Evolutionary conservation across 1,284 basidiomycete genomes (phyloP).

Genomic region (Dichomitus squalens): DNA sequence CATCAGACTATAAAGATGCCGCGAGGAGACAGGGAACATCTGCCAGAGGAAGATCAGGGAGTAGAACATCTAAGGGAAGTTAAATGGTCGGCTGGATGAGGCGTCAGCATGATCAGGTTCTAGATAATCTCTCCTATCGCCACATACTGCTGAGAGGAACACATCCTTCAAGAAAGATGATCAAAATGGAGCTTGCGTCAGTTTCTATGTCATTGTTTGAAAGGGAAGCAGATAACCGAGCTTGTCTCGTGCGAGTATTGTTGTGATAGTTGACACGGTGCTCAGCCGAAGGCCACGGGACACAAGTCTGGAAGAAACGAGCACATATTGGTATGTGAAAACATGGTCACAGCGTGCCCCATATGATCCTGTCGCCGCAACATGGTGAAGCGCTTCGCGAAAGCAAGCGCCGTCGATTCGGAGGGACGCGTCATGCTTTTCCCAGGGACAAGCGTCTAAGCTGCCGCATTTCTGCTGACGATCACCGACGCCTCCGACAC

Average conservation of each 20-base stretch:
- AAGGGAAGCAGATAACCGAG: neutral
- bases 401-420: no score
- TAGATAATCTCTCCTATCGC: neutral
- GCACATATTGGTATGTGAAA: no score
- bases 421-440: no score
- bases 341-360: no score
- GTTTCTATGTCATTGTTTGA: neutral
- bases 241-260: neutral
- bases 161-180: neutral
- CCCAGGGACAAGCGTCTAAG: no score
- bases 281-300: neutral
- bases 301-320: neutral
- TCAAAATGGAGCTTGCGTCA: neutral
- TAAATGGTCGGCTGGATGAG: no score
- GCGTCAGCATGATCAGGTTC: neutral
- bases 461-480: no score
- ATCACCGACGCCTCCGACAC: no score
- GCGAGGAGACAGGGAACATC: neutral
- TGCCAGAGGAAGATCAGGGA: neutral
- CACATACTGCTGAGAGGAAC: neutral
- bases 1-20: neutral
- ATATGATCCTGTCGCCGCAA: no score
- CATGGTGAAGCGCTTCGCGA: no score
- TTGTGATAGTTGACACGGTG: neutral
- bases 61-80: no score